Conservation (phyloP, 352 stramenopile species). For the Phytophthora ramorum region DNA sequence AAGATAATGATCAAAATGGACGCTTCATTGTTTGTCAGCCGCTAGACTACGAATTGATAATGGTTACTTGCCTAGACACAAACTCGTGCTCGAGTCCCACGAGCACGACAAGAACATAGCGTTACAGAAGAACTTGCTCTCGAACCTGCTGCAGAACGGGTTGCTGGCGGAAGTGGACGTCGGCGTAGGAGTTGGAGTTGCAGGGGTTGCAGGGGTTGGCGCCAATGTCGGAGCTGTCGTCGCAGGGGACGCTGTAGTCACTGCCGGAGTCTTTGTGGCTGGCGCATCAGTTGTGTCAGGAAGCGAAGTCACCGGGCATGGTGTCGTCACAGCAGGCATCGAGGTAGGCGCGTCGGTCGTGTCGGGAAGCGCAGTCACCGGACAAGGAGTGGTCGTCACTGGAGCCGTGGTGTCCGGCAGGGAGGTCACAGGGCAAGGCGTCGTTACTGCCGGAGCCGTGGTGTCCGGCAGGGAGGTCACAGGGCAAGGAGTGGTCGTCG, state of each 20-base stretch:
- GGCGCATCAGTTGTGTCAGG: neutral
- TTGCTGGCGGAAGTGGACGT: conserved; percentile 11
- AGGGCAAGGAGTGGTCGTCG: neutral
- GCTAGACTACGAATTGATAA: conserved; percentile 9
- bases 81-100: conserved; percentile 15
- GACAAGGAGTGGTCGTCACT: neutral
- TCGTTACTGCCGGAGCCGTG: neutral
- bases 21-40: neutral
- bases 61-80: conserved; percentile 26
- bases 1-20: conserved; percentile 12
- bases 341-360: neutral
- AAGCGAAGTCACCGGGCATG: neutral
- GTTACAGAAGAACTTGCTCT: conserved; percentile 31
- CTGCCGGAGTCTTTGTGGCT: neutral
- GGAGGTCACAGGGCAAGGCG: neutral
- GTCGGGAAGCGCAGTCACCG: neutral
- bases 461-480: neutral
- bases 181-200: conserved; percentile 10
- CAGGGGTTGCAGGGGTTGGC: neutral
- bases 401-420: neutral
- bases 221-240: neutral
- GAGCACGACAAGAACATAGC: conserved; percentile 28
- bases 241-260: neutral
- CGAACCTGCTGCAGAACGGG: conserved; percentile 24
- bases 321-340: neutral